Percentiles rank a stretch among this genome's conserved stretches.
phyloP scores from a whole-genome alignment of 139 green algal genomes.

The Chlorella sp. region DNA sequence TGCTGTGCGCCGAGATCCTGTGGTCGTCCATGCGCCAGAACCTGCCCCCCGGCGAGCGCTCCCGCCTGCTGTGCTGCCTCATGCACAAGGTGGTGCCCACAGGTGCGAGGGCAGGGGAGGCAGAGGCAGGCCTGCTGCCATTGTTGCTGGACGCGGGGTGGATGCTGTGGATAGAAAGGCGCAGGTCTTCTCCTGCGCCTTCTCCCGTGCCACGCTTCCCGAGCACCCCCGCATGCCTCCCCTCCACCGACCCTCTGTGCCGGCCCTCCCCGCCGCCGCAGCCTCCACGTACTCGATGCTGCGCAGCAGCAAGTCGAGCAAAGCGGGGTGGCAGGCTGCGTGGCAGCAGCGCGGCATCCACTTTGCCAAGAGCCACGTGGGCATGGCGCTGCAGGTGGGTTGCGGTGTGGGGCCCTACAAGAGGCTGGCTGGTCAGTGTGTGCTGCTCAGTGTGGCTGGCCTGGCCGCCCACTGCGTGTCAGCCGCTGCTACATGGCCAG shows the following conservation, averaged over 20 bases:
- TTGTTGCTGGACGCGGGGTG: not conserved
- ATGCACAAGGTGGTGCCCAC: slow-evolving; percentile 51
- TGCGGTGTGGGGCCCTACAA: not conserved
- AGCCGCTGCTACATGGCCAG: too few species aligned
- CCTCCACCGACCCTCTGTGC: not conserved
- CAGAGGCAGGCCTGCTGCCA: not conserved
- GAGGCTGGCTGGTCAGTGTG: too few species aligned
- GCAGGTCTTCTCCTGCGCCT: not conserved
- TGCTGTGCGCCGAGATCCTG: slow-evolving; percentile 62
- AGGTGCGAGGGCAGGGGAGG: not conserved
- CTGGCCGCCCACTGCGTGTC: too few species aligned
- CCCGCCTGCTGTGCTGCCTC: slow-evolving; percentile 52
- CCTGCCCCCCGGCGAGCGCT: slow-evolving; percentile 10
- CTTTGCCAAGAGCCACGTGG: slow-evolving; percentile 55
- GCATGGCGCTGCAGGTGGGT: slow-evolving; percentile 55
- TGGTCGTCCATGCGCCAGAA: slow-evolving; percentile 34
- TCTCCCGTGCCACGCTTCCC: not conserved
- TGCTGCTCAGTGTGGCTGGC: too few species aligned
- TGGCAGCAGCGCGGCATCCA: slow-evolving; percentile 54
- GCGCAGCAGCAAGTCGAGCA: slow-evolving; percentile 7
- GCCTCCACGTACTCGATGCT: slow-evolving; percentile 43
- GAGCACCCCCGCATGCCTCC: not conserved
- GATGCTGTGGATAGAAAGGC: not conserved
- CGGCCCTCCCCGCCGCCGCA: not conserved
- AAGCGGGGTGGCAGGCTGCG: slow-evolving; percentile 31